A percentile compares a stretch with the other conserved stretches of the same genome.
phyloP scores from a whole-genome alignment of 148 eudicot genomes.

The Fagopyrum homotropicum region DNA sequence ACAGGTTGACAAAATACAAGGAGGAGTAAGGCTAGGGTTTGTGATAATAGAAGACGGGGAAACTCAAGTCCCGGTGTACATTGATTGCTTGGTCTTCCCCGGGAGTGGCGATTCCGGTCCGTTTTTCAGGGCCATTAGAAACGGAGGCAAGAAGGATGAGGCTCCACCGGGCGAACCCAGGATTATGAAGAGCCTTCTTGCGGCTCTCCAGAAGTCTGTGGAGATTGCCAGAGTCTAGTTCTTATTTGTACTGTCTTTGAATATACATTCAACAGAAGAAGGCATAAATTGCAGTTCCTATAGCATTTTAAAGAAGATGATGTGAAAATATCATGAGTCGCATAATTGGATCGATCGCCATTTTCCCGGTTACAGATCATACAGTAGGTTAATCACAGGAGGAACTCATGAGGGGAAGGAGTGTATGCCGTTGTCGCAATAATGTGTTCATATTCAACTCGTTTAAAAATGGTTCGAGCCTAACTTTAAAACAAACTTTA shows the following conservation, averaged over 20 bases:
- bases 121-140: slow-evolving; percentile 61
- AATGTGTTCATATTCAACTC: too few relatives aligned
- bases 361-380: too few relatives aligned
- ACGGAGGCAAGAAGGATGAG: slow-evolving; percentile 48
- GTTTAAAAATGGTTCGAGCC: too few relatives aligned
- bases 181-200: slow-evolving; percentile 79
- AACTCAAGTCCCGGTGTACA: slow-evolving; percentile 54
- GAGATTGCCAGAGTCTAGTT: slow-evolving; percentile 45
- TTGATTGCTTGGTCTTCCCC: slow-evolving; percentile 66
- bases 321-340: not conserved
- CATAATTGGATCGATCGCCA: too few relatives aligned
- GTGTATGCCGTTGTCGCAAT: too few relatives aligned
- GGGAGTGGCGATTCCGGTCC: slow-evolving; percentile 38
- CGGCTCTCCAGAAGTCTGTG: slow-evolving; percentile 58
- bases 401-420: too few relatives aligned
- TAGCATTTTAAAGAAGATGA: not conserved
- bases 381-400: too few relatives aligned
- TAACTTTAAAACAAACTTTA: too few relatives aligned
- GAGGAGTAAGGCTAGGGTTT: slow-evolving; percentile 84
- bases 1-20: slow-evolving; percentile 86
- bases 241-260: not conserved
- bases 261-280: not conserved
- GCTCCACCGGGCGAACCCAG: slow-evolving; percentile 85
- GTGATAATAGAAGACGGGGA: slow-evolving; percentile 55
- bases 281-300: not conserved